Evolutionary conservation across 768 basidiomycete genomes (phyloP).

Genomic region (Lentinula lateritia): DNA sequence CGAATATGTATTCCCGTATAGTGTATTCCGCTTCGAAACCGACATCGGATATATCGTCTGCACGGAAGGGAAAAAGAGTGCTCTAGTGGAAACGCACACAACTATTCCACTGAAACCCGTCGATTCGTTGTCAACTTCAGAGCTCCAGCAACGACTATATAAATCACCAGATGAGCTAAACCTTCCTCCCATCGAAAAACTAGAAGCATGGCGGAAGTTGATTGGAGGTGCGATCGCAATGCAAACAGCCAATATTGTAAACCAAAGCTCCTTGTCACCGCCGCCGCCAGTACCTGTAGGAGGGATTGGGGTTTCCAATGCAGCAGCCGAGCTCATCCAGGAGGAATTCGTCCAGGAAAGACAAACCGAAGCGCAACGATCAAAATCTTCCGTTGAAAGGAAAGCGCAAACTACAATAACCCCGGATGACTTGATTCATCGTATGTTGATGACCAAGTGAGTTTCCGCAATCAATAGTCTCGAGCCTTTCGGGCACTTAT

Average conservation of each 20-base stretch:
- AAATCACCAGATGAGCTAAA: constrained; percentile 36
- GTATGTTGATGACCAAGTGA: constrained; percentile 69
- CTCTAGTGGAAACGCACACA: constrained; percentile 66
- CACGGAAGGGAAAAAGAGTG: constrained; percentile 59
- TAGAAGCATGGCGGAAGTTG: constrained; percentile 53
- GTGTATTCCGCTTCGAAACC: constrained; percentile 64
- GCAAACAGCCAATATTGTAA: not conserved
- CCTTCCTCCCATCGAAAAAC: constrained; percentile 39
- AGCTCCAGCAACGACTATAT: constrained; percentile 36
- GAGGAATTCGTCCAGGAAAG: constrained; percentile 61
- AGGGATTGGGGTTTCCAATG: constrained; percentile 13
- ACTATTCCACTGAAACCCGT: constrained; percentile 41
- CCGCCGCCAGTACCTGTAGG: not conserved
- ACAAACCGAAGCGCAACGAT: constrained; percentile 9
- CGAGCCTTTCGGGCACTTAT: not conserved
- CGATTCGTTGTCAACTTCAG: constrained; percentile 7
- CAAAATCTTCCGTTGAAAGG: constrained; percentile 23
- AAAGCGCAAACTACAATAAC: constrained; percentile 26
- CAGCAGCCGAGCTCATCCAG: constrained; percentile 71
- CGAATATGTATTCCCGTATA: constrained; percentile 74
- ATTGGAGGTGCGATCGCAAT: constrained; percentile 46
- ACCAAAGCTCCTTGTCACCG: not conserved
- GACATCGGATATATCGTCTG: constrained; percentile 64
- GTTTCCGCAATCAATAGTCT: constrained; percentile 12
- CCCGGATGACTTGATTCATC: constrained; percentile 58